Conservation (phyloP, 2,329 filamentous ascomycete species). For the Penicillium decumbens region DNA sequence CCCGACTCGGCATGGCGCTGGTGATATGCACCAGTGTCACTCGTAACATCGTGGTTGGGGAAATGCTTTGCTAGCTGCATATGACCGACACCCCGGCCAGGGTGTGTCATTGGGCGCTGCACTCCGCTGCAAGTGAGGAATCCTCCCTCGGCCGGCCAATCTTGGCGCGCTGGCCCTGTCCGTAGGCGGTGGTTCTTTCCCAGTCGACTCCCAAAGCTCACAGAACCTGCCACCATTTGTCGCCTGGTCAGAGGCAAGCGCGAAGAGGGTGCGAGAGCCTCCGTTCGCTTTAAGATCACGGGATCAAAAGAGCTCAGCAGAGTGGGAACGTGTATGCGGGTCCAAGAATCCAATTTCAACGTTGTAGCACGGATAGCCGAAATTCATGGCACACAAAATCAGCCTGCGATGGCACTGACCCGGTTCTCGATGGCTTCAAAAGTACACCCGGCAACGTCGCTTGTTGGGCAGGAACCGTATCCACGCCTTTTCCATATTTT, state of each 20-base stretch:
- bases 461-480: constrained; percentile 23
- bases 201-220: constrained; percentile 23
- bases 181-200: constrained; percentile 21
- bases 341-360: constrained; percentile 40
- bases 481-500: constrained; percentile 12
- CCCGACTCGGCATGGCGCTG: constrained; percentile 7
- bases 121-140: constrained; percentile 24
- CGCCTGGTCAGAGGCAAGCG: constrained; percentile 27
- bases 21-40: constrained; percentile 15
- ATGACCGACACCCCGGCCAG: constrained; percentile 19
- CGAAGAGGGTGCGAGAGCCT: constrained; percentile 30
- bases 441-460: constrained; percentile 13
- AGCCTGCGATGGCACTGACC: constrained; percentile 2
- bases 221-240: constrained; percentile 32
- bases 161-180: constrained; percentile 12
- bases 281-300: constrained; percentile 37
- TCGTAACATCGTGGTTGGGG: constrained; percentile 16
- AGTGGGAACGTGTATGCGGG: constrained; percentile 36
- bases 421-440: constrained; percentile 1
- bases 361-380: constrained; percentile 23
- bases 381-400: constrained; percentile 8
- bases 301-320: constrained; percentile 36
- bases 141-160: constrained; percentile 26
- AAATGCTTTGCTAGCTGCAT: constrained; percentile 28
- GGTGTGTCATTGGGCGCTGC: constrained; percentile 24